Base-by-base conservation (phyloP, 306 rosid genomes). In the Astragalus membranaceus region DNA sequence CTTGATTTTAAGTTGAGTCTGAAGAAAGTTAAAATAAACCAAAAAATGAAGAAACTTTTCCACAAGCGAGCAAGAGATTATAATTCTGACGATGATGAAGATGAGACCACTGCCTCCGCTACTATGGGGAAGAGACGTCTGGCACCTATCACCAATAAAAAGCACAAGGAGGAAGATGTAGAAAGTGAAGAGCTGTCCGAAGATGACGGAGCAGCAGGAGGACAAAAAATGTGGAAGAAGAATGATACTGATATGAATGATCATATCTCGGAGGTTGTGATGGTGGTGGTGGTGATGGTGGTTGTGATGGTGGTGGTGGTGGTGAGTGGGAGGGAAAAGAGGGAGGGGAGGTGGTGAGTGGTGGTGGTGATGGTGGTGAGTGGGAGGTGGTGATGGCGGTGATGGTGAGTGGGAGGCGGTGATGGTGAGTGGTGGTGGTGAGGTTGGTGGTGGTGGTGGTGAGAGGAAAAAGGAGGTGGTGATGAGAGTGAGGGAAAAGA, bases 41-140 rank as follows among this genome's bases (percentile, higher is more conserved):
- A 72, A 68, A 83, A 78, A 41, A 41, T 91, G 97, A 85, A 85
- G 90, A 91, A 91, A 76, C 85, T 95, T 14, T 85, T 70, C 53
- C 82, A 70, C 42, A 95, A 91, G 87, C 81, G 99, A 29, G 97
- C 92, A 2, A 84, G 86, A 0, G 89, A 85, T 46, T 95, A 95
- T 83, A 81, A 95, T 79, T 95, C 97, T 11, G 97, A 91, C 6
- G 92, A 85, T 35, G 93, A 87, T 39, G 94, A 74, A 1, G 83
- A 69, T 1, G 82, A 69, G 70, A 43, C 50, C 48, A 47, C 66
- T 36, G 79, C 74, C 52, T 75, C 80, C 11, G 72, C 43, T 8
- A 16, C 74, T 51, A 6, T 12, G 46, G 52, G 55, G 67, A 32
- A 10, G 65, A 53, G 32, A 43, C 39, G 9, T 14, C 41, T 66